Conservation (phyloP, 148 eudicot genomes). For the Cornus kousa region DNA sequence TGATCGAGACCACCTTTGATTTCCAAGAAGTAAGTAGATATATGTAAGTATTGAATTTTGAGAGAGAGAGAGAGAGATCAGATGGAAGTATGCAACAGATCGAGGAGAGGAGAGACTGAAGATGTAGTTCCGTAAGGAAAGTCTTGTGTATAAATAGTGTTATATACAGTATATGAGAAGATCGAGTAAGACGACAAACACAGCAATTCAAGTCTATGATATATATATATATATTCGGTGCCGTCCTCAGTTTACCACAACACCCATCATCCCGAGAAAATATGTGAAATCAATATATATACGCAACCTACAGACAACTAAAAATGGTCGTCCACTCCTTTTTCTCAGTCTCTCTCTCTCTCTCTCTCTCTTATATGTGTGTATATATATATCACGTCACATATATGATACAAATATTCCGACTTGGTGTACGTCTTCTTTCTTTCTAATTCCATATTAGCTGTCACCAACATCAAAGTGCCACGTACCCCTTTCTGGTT, state of each 20-base stretch:
- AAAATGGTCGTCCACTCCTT: too few species aligned
- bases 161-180: too few species aligned
- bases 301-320: too few species aligned
- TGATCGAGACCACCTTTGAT: too few species aligned
- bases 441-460: slow-evolving; percentile 44
- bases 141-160: too few species aligned
- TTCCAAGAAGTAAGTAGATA: too few species aligned
- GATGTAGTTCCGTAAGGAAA: slow-evolving; percentile 21
- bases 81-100: too few species aligned
- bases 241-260: slow-evolving; percentile 71
- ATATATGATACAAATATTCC: slow-evolving; percentile 9
- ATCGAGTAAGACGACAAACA: too few species aligned
- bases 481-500: slow-evolving; percentile 30
- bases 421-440: neutral
- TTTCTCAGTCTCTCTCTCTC: too few species aligned
- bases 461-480: slow-evolving; percentile 27
- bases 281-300: neutral
- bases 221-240: slow-evolving; percentile 50
- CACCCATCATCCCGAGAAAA: slow-evolving; percentile 25
- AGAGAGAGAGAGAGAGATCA: too few species aligned
- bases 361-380: too few species aligned
- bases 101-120: slow-evolving; percentile 4
- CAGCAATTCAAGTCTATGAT: slow-evolving; percentile 43
- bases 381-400: slow-evolving; percentile 1
- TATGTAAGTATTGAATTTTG: neutral